Base-by-base conservation (phyloP, 805 yeast genomes). In the Gaillardinia entomophila region DNA sequence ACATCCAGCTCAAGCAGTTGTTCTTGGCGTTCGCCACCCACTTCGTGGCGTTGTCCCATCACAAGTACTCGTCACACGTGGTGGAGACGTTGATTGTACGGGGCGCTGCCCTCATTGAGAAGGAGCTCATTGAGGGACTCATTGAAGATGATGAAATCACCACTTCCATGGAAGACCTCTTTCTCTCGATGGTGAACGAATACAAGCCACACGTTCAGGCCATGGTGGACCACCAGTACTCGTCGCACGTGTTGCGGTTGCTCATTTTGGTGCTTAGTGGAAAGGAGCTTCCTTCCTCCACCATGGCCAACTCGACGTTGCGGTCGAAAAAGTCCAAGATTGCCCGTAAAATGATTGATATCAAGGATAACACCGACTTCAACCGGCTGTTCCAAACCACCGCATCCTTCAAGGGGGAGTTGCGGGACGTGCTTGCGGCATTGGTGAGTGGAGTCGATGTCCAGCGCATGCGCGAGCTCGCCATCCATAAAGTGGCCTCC, bases 11-110 rank as follows among this genome's bases (percentile, higher is more conserved):
- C 37, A 78, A 79, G 45, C 63, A 66, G 20, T 51, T 89, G 1
- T 83, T 81, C 55, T 71, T 68, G 37, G 75, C 79, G 1, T 83
- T 88, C 49, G 67, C 67, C 26, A 86, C 83, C n/a, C 82, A 82
- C 42, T 82, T 85, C 45, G 75, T 72, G n/a, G 75, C 80, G 14
- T 66, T 89, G 42, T 74, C 92, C 3, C 78, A 78, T 45, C 97
- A 92, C 49, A 88, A 89, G 53, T 90, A 87, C 52, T 79, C 96
- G 1, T 89, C 97, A 1, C 98, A 92, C 57, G 95, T 94, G 39
- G 66, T 88, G 33, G 97, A 90, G 55, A 85, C 97, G 0, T 66
- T 88, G 24, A 57, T 90, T 18, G 83, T 82, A 19, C 68, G 90
- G 53, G 57, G 77, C 33, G 90, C 96, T 3, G 76, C 84, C 1